Conservation (phyloP, 2,329 filamentous ascomycete genomes). For the Sclerotinia trifoliorum region DNA sequence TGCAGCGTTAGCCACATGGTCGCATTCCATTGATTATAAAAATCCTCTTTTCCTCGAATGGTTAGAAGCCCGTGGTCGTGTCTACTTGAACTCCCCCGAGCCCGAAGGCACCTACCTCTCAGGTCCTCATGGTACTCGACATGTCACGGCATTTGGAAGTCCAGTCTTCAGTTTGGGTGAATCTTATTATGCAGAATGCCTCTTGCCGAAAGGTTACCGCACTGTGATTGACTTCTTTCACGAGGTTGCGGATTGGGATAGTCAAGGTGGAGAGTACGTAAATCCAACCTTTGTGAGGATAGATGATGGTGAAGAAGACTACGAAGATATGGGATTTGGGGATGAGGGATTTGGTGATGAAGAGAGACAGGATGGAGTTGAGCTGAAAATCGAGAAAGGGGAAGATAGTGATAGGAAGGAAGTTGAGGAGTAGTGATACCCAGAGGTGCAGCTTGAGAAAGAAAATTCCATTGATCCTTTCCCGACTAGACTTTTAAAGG, state of each 20-base stretch:
- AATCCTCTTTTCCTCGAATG: slow-evolving; percentile 28
- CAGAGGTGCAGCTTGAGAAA: background rate
- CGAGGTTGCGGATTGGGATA: slow-evolving; percentile 49
- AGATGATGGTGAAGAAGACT: slow-evolving; percentile 25
- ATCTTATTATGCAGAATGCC: slow-evolving; percentile 55
- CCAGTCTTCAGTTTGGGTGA: slow-evolving; percentile 71
- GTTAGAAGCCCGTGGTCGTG: slow-evolving; percentile 50
- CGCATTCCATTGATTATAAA: slow-evolving; percentile 43
- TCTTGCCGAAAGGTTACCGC: slow-evolving; percentile 56
- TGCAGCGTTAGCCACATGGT: slow-evolving; percentile 51
- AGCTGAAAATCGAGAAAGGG: slow-evolving; percentile 13
- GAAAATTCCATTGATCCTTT: background rate
- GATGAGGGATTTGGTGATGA: slow-evolving; percentile 20
- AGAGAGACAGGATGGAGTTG: slow-evolving; percentile 15
- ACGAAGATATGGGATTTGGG: slow-evolving; percentile 8
- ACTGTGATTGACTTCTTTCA: slow-evolving; percentile 62
- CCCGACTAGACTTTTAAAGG: background rate
- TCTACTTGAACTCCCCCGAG: slow-evolving; percentile 56
- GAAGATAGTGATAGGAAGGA: background rate
- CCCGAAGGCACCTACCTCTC: slow-evolving; percentile 54
- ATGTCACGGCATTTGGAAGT: slow-evolving; percentile 52
- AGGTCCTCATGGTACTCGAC: slow-evolving; percentile 46
- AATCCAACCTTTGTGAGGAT: slow-evolving; percentile 39
- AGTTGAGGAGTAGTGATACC: background rate
- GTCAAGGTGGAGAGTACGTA: slow-evolving; percentile 35